Percentiles rank a stretch among this genome's conserved stretches.
Conservation (phyloP, 352 stramenopile species). For the Paralagenidium karlingii region DNA sequence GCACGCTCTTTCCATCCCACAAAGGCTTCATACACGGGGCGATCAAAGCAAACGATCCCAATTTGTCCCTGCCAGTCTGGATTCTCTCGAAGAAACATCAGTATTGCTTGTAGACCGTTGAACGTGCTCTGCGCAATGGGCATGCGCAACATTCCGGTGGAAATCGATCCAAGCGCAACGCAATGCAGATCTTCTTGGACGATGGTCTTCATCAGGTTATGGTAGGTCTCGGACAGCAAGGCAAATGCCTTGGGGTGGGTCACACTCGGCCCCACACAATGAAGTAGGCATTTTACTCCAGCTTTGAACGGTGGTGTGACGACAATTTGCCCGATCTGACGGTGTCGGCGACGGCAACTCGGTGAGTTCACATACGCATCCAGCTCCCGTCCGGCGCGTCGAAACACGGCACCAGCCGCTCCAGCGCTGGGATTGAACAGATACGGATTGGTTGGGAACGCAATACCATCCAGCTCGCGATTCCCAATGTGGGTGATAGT, state of each 20-base stretch:
- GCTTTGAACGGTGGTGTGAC: conserved; percentile 35
- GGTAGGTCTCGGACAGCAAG: conserved; percentile 27
- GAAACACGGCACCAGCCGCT: conserved; percentile 13
- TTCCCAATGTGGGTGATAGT: conserved; percentile 8
- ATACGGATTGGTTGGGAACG: conserved; percentile 18
- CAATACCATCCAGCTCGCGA: conserved; percentile 8
- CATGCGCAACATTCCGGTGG: conserved; percentile 41
- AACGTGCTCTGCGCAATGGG: too few relatives aligned
- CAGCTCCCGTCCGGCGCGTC: conserved; percentile 11
- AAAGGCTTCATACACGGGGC: conserved; percentile 25
- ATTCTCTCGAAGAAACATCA: conserved; percentile 23
- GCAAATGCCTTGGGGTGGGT: conserved; percentile 13
- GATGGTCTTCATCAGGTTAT: conserved; percentile 18
- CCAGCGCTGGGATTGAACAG: conserved; percentile 13
- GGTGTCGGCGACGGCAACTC: conserved; percentile 1
- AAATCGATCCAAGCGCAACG: conserved; percentile 49
- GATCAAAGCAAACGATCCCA: conserved; percentile 37
- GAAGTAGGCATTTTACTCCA: conserved; percentile 28
- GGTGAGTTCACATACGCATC: conserved; percentile 2
- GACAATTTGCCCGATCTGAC: conserved; percentile 21
- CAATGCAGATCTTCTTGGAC: conserved; percentile 26
- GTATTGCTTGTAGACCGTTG: too few relatives aligned
- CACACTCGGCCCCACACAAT: conserved; percentile 35
- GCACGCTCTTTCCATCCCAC: conserved; percentile 1
- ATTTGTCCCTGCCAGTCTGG: conserved; percentile 26